These are phyloP conservation scores for Citrullus amarus DNA, from an alignment of 306 rosid species.

Conservation along the genomic window DNA sequence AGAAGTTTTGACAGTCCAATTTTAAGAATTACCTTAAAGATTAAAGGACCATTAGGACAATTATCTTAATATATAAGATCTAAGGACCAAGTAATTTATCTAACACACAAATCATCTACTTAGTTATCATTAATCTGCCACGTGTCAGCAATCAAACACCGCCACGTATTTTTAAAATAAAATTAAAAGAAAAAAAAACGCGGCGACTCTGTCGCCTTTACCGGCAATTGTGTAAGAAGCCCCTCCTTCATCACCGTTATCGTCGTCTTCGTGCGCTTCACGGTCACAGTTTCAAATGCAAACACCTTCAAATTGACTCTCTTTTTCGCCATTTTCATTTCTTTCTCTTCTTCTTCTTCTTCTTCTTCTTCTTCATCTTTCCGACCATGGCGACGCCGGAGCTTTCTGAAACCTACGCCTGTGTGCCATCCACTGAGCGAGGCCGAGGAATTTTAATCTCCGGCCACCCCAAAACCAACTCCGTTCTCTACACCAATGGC, in stretches of 20 bases:
- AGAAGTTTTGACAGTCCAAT: too few species aligned
- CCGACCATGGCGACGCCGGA: conserved; percentile 27
- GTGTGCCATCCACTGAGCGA: conserved; percentile 74
- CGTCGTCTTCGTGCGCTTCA: neutral
- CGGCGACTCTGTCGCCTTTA: neutral
- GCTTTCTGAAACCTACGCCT: conserved; percentile 67
- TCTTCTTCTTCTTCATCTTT: neutral
- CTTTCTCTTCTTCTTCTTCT: neutral
- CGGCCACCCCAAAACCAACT: conserved; percentile 63
- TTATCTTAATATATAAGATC: too few species aligned
- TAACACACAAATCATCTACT: too few species aligned
- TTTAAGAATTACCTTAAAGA: too few species aligned
- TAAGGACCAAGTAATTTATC: too few species aligned
- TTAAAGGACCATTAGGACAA: too few species aligned
- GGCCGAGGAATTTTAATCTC: conserved; percentile 93
- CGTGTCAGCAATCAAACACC: neutral
- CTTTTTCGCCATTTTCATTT: neutral
- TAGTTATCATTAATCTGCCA: too few species aligned
- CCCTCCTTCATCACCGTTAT: neutral
- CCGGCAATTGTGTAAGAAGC: conserved; percentile 1
- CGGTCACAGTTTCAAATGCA: neutral
- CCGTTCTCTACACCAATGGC: conserved; percentile 61
- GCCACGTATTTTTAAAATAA: neutral
- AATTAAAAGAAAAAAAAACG: neutral
- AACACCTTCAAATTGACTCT: neutral